Evolutionary conservation across 2,329 filamentous ascomycete species (phyloP), one percentile per base, ranked within the genome.

Genomic region (Penicillium sp.): DNA sequence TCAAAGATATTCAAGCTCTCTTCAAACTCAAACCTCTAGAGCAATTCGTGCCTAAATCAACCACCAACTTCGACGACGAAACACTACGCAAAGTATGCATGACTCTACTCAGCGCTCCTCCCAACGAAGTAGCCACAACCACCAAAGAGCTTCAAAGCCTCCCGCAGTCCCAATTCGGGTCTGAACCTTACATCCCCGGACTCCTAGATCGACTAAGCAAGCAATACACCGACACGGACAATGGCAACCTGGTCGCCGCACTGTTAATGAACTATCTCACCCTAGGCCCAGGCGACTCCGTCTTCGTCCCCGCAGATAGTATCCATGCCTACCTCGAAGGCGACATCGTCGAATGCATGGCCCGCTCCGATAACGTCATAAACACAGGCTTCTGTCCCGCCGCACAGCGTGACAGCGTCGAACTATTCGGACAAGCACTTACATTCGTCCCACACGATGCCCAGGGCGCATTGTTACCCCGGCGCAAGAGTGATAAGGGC

Each of bases 301-400:
- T 92, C 56, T 91, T 86, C 72, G 89, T 92, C 17, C 89, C 89
- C 0, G 88, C 89, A 0, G 89, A 92, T 66, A 89, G 88, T 4
- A 90, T 91, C 58, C 89, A 92, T 71, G 89, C 89, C 0, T 92
- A 91, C 71, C 80, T 92, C 0, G 84, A 84, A 4, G 90, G 90
- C 3, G 87, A 92, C 72, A 91, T 92, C 56, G 86, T 92, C 68
- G 90, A 92, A 75, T 92, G 89, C 76, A 92, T 92, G 90, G 90
- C 90, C 1, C 84, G 89, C 8, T 88, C 84, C 22, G 88, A 92
- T 79, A 91, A 92, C 61, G 89, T 93, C 1, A 81, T 93, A 54
- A 91, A 91, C 74, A 87, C 86, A 0, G 90, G 90, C 0, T 91
- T 93, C 80, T 92, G 89, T 67, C 89, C 90, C 0, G 81, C 81